Evolutionary conservation across 495 filamentous ascomycete genomes (phyloP).

Genomic region (Hamigera avellanea): DNA sequence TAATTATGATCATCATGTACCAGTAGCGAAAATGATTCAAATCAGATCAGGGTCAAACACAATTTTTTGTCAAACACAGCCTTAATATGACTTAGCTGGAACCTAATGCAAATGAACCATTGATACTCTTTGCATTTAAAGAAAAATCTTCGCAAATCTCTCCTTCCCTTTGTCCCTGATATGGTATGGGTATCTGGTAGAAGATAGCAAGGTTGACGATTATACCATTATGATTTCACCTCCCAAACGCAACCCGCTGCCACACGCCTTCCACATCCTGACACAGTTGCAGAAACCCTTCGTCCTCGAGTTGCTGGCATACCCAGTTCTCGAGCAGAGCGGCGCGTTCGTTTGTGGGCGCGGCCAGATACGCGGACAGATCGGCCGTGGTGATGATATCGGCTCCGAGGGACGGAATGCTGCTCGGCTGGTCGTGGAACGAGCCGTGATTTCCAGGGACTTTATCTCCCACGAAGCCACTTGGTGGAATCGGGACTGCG

Average conservation of each 20-base stretch:
- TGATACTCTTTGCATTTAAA: too few species aligned
- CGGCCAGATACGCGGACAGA: conserved; percentile 21
- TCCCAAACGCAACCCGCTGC: conserved; percentile 31
- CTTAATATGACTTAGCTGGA: too few species aligned
- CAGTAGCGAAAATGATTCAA: too few species aligned
- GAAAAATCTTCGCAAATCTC: too few species aligned
- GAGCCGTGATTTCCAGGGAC: neutral
- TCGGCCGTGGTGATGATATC: conserved; percentile 12
- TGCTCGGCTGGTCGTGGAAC: neutral
- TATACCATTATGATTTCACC: too few species aligned
- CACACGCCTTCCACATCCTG: conserved; percentile 34
- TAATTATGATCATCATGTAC: too few species aligned
- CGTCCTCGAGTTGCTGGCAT: conserved; percentile 30
- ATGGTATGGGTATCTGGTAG: too few species aligned
- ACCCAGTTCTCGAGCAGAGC: conserved; percentile 32
- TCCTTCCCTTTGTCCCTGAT: too few species aligned
- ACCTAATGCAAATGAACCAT: too few species aligned
- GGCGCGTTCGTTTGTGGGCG: conserved; percentile 23
- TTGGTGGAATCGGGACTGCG: neutral
- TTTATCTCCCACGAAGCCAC: neutral
- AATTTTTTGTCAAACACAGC: too few species aligned
- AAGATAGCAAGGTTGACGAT: too few species aligned
- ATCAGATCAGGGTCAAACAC: too few species aligned
- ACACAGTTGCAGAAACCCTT: conserved; percentile 29
- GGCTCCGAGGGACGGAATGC: neutral